Evolutionary conservation across 176 grass and related monocot species (phyloP), one percentile per base, ranked within the genome.

Genomic region (Puccinellia tenuiflora): DNA sequence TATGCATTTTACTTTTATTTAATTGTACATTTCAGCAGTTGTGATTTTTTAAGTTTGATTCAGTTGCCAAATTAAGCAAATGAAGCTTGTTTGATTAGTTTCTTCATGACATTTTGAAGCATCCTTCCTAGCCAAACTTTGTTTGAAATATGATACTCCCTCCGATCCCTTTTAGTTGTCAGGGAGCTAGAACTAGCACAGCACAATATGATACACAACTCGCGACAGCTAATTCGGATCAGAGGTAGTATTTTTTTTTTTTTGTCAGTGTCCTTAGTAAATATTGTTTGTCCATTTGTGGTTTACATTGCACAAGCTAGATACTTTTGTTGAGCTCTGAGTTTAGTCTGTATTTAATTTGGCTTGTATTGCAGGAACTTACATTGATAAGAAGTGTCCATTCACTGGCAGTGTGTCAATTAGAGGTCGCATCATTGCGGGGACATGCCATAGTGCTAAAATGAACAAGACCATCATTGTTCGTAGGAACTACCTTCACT

Each of bases 301-400:
- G 4, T 6, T 16, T 68, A 47, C 30, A 29, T 25, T 59, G 34
- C 40, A 9, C n/a, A 30, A 9, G 10, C 73, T 24, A 64, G 21
- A 85, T 73, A 62, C 7, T 16, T 39, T 4, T 62, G 29, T 47
- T 30, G 7, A 60, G 16, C 1, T 42, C 14, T 39, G 17, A 51
- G 29, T 64, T 47, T 50, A 26, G 33, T 5, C 28, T 43, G 4
- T 6, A 26, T 13, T 24, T 31, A 18, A 21, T 55, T 54, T 83
- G 18, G 7, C n/a, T 50, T 76, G 2, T 71, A 46, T 71, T 72
- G 17, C 51, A 82, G 35, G 66, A 82, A 71, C 79, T 24, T 82
- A 82, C 50, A 82, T 82, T 82, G 79, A 82, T 15, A 82, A 82
- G 35, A 71, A 82, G 40, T 82, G 50, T 34, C 66, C 79, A 57